A percentile compares a stretch with the other conserved stretches of the same genome.
phyloP scores from a whole-genome alignment of 768 basidiomycete species.

The Suillus discolor region DNA sequence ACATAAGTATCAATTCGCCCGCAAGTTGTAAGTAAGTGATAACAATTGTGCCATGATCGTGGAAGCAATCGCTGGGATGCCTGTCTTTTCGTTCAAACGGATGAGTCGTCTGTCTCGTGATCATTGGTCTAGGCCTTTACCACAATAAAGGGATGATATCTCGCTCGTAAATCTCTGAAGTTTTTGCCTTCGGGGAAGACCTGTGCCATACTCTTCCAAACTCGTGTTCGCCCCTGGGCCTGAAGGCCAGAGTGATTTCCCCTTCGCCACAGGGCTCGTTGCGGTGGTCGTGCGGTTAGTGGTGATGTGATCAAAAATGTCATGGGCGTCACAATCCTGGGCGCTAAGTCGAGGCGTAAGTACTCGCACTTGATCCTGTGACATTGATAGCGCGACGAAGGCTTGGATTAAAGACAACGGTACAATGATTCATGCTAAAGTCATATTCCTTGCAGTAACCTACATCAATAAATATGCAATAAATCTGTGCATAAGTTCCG shows the following conservation, averaged over 20 bases:
- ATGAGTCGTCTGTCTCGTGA: not conserved
- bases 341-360: not conserved
- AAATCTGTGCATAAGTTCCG: too few relatives aligned
- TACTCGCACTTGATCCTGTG: not conserved
- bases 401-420: too few relatives aligned
- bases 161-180: not conserved
- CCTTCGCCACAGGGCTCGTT: not conserved
- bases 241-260: too few relatives aligned
- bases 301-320: not conserved
- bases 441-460: too few relatives aligned
- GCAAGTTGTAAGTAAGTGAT: not conserved
- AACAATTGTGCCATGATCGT: not conserved
- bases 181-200: not conserved
- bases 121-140: not conserved
- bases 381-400: not conserved
- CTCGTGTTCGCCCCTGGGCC: too few relatives aligned
- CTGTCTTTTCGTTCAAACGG: not conserved
- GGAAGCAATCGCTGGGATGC: not conserved
- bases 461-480: too few relatives aligned
- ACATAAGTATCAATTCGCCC: not conserved
- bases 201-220: too few relatives aligned
- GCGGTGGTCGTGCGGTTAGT: not conserved
- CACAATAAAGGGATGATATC: not conserved
- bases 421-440: too few relatives aligned
- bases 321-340: not conserved